phyloP scores from a whole-genome alignment of 768 basidiomycete species.

The Lepiota venenata region DNA sequence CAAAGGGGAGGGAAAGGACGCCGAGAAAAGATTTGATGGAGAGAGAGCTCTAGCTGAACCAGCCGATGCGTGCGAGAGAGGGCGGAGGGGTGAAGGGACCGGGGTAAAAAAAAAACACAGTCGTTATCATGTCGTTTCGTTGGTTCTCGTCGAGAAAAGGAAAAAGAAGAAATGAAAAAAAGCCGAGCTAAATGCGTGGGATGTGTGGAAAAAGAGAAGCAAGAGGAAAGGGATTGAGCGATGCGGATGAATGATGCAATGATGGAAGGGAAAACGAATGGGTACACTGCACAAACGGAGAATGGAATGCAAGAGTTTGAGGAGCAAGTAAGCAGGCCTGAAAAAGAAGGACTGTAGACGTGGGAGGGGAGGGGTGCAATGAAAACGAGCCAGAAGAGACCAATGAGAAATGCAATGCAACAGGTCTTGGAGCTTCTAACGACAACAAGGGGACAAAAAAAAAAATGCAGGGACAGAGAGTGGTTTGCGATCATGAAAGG shows the following conservation, averaged over 20 bases:
- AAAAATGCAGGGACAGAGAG: conserved; percentile 2
- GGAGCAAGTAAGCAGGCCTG: neutral
- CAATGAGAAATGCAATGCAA: conserved; percentile 15
- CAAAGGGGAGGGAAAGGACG: neutral
- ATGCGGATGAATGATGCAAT: neutral
- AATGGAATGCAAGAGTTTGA: neutral
- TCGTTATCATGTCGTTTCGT: conserved; percentile 9
- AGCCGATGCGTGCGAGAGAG: conserved; percentile 5
- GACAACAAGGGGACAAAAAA: conserved; percentile 11
- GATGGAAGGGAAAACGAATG: neutral
- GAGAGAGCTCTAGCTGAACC: neutral
- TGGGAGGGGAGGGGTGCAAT: neutral
- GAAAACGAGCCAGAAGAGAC: conserved; percentile 13
- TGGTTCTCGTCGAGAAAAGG: conserved; percentile 8
- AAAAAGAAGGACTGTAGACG: neutral
- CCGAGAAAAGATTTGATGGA: neutral
- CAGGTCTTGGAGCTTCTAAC: conserved; percentile 9
- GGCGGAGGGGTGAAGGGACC: conserved; percentile 5
- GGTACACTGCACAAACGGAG: neutral
- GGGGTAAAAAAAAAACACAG: neutral
- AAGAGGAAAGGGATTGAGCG: neutral
- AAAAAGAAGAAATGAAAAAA: conserved; percentile 10
- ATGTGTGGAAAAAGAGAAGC: conserved; percentile 8
- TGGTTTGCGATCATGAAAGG: conserved; percentile 3
- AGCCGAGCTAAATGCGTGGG: conserved; percentile 1